Base-by-base conservation (phyloP, 192 early-diverging fungal species). In the Podila clonocystis region DNA sequence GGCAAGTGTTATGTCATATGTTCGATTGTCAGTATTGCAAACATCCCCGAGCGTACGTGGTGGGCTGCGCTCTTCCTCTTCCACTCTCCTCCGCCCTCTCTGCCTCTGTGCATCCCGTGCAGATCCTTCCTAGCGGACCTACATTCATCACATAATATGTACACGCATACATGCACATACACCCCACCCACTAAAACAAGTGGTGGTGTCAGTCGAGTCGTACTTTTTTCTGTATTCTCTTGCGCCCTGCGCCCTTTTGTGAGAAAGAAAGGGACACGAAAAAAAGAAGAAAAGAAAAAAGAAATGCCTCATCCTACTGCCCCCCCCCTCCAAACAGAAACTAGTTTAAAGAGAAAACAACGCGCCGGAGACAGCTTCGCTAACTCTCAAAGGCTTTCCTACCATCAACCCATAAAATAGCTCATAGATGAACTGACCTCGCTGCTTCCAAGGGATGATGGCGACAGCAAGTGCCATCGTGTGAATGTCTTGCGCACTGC, bases 361-460 rank as follows among this genome's bases (percentile, higher is more conserved):
- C 13, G 41, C 41, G 13, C 41, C 9, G 13, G 41, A 45, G 41
- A 45, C 41, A 45, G 13, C 41, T 15, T 45, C 41, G 4, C 15
- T 45, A 45, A 45, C 12, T 4, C 8, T 15, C 41, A 17, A 41
- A 12, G 41, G 13, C 52, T 55, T 26, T 55, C 3, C 52, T 22
- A 9, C 17, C 8, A 55, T 2, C 29, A 20, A 61, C 30, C 7
- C 31, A 61, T 61, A 11, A 13, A 30, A 28, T 22, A 80, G 77
- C 73, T 88, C 28, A 85, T 88, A 20, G 75, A 80, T 50, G 87
- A 88, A 59, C 74, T 88, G 19, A 76, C 85, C 9, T 69, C 72
- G 12, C 36, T 85, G 1, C 49, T 88, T 4, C 87, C 87, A 24
- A 66, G 50, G 33, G 68, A 78, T 29, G 79, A 73, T 36, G 74